Evolutionary conservation across 2,329 filamentous ascomycete species (phyloP), one percentile per base, ranked within the genome.

Genomic region (Fusarium duplospermum): DNA sequence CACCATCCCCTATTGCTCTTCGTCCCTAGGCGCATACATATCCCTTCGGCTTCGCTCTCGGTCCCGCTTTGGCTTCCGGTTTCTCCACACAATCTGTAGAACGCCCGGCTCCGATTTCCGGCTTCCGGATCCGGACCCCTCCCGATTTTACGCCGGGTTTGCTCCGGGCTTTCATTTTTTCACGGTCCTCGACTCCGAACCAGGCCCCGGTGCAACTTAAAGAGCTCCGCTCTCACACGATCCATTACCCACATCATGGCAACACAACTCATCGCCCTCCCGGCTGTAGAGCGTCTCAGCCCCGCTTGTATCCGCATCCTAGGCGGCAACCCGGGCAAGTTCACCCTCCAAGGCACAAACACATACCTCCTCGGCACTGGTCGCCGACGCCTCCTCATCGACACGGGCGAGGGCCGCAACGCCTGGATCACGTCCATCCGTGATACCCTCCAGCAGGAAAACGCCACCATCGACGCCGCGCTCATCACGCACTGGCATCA

Each of bases 401-500:
- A 99, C 83, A 98, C 95, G 0, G 96, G 93, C 58, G 93, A 98
- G 82, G 96, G 96, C 56, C 89, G 87, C 67, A 89, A 91, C 3
- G 87, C 89, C 36, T 99, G 96, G 96, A 87, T 90, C 47, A 82
- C 87, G 0, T 88, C 89, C 0, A 83, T 99, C 38, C 88, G 89
- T 72, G 83, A 86, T 5, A 89, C 92, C 0, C 87, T 98, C 4
- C 82, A 86, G 8, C 84, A 90, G 27, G 93, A 97, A 80, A 88
- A 91, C 27, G 92, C 93, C 22, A 89, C 86, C 0, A 86, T 98
- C 27, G 86, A 90, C n/a, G 85, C 87, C 20, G 91, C 92, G 0
- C 86, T 99, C 24, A 86, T 99, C 58, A 97, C 95, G 0, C 96
- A 99, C 82, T 97, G 95, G 94, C 96, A 99, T 80, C 89, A 86